Percentiles rank a stretch among this genome's conserved stretches.
These are phyloP conservation scores for Phytophthora multivora DNA, from an alignment of 352 stramenopile genomes.

Conservation along the genomic window DNA sequence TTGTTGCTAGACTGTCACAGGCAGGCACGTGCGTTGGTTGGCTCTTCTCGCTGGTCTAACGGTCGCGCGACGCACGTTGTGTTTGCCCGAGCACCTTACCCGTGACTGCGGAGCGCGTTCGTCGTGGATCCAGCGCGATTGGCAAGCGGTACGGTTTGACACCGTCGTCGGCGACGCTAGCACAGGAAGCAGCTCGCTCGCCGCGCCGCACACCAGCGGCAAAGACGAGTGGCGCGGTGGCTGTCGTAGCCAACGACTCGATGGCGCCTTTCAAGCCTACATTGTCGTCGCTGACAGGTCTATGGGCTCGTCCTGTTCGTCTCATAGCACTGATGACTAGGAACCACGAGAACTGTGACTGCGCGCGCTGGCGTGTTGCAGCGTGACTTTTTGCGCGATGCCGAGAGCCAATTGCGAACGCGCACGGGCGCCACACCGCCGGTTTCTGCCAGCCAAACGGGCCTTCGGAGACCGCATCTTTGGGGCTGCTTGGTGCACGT, in stretches of 20 bases:
- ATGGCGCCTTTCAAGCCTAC: too few species aligned
- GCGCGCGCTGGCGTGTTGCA: neutral
- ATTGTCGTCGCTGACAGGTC: neutral
- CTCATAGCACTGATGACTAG: neutral
- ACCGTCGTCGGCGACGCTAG: constrained; percentile 3
- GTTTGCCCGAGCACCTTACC: constrained; percentile 3
- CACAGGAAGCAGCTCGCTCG: neutral
- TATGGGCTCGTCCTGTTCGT: neutral
- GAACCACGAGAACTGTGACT: constrained; percentile 4
- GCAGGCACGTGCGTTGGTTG: constrained; percentile 23
- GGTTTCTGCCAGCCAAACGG: neutral
- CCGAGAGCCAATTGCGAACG: neutral
- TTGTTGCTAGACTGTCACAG: constrained; percentile 16
- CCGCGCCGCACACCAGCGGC: neutral
- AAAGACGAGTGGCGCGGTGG: neutral
- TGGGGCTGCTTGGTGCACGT: constrained; percentile 5
- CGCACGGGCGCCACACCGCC: neutral
- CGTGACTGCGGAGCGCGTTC: constrained; percentile 14
- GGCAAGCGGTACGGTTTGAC: neutral
- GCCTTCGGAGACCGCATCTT: constrained; percentile 9
- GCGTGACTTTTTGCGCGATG: constrained; percentile 17
- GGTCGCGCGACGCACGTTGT: neutral
- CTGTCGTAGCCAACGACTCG: too few species aligned
- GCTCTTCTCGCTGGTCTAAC: constrained; percentile 16
- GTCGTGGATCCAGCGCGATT: constrained; percentile 11